These are phyloP conservation scores for Tylopilus subfusipes DNA, from an alignment of 768 basidiomycete genomes.

Conservation along the genomic window DNA sequence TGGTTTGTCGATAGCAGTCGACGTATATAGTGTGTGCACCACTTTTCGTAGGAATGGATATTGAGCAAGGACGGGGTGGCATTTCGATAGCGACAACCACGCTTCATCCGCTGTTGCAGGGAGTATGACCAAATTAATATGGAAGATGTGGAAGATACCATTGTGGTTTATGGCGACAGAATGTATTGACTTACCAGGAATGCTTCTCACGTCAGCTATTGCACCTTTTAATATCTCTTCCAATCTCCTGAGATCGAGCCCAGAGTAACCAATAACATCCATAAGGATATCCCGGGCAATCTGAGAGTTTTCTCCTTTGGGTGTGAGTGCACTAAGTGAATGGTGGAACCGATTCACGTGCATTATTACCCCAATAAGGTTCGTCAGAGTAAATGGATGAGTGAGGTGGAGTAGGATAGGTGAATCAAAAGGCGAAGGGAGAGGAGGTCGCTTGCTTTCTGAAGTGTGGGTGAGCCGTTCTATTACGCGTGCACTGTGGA, in stretches of 20 bases:
- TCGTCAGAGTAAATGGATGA: conserved; percentile 59
- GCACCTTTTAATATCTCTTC: conserved; percentile 45
- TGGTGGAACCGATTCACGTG: conserved; percentile 60
- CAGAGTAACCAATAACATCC: conserved; percentile 62
- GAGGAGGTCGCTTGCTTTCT: conserved; percentile 16
- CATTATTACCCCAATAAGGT: conserved; percentile 45
- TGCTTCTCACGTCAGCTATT: conserved; percentile 18
- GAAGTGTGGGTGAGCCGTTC: conserved; percentile 33
- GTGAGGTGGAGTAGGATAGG: conserved; percentile 54
- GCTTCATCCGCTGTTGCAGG: conserved; percentile 44
- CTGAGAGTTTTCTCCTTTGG: conserved; percentile 58
- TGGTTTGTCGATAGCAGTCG: conserved; percentile 57
- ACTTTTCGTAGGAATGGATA: conserved; percentile 40
- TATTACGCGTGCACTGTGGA: conserved; percentile 37
- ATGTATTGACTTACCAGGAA: conserved; percentile 24
- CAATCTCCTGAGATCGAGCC: conserved; percentile 55
- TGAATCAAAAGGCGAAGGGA: conserved; percentile 26
- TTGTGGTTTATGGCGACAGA: neutral
- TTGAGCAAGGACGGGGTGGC: conserved; percentile 51
- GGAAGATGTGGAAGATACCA: neutral
- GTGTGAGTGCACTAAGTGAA: conserved; percentile 48
- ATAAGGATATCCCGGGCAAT: conserved; percentile 61
- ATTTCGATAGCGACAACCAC: conserved; percentile 54
- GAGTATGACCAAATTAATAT: neutral
- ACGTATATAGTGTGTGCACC: conserved; percentile 44